Evolutionary conservation across 2,329 filamentous ascomycete species (phyloP), one percentile per base, ranked within the genome.

Genomic region (Tolypocladium pustulatum): DNA sequence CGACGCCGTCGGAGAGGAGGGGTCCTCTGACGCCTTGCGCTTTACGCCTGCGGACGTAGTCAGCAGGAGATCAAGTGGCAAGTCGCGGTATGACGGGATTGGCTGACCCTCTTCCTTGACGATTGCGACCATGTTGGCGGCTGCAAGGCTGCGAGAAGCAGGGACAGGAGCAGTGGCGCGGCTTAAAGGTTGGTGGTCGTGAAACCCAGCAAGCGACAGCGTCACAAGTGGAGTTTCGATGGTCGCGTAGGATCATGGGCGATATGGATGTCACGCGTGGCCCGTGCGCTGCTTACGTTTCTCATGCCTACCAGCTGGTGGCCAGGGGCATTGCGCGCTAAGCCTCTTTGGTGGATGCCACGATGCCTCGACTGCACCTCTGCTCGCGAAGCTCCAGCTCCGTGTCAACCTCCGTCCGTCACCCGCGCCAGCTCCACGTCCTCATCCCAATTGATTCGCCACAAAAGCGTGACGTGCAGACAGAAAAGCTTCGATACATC

Each of bases 1-100:
- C 22, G 79, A 73, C 55, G 83, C 81, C 55, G 80, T 79, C 25
- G 83, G 80, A 56, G 83, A 85, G 58, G 80, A 75, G 53, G 84
- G 81, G 62, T 88, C 86, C 64, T 88, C 83, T 55, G 77, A 78
- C 4, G 88, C 88, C 74, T 91, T 91, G 72, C 89, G 87, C 78
- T 92, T 92, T 46, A 74, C 78, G 66, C 76, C 81, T 82, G 60
- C 22, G 32, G 10, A 13, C 34, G 20, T 20, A 56, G 22, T 59
- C 55, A 55, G 56, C 27, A 15, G 30, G 17, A 7, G n/a, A 51
- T 27, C 36, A 38, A 27, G 49, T 7, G 27, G 27, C 30, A 34
- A 52, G 8, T 6, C 20, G 30, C 27, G 17, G n/a, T 15, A 12
- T 40, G 52, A 32, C 32, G 32, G 13, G n/a, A 20, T 38, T 40